A percentile compares a stretch with the other conserved stretches of the same genome.
Evolutionary conservation across 2,329 filamentous ascomycete species (phyloP).

Genomic region (Penicillium sp.): DNA sequence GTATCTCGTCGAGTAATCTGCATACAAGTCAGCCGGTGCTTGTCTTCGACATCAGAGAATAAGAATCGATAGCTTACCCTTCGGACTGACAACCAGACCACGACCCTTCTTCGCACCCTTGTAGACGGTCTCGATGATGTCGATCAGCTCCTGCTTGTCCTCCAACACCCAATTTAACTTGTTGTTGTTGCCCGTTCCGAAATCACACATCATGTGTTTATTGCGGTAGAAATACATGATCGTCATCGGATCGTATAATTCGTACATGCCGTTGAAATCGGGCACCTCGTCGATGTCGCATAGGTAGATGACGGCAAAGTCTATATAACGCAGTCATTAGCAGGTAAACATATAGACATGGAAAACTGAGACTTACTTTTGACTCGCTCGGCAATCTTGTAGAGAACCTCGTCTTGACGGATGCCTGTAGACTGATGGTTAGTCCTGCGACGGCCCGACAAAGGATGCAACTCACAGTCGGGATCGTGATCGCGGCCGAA

Average conservation of each 20-base stretch:
- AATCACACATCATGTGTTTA: constrained; percentile 91
- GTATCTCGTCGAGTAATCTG: constrained; percentile 63
- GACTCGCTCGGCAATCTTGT: constrained; percentile 86
- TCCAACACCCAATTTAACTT: constrained; percentile 95
- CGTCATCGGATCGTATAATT: constrained; percentile 81
- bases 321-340: constrained; percentile 16
- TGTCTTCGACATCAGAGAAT: background rate
- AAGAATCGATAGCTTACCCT: constrained; percentile 53
- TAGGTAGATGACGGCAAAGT: constrained; percentile 66
- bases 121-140: constrained; percentile 97
- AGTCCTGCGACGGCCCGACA: constrained; percentile 10
- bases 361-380: constrained; percentile 59
- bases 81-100: constrained; percentile 93
- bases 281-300: constrained; percentile 89
- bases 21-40: constrained; percentile 4
- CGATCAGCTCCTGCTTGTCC: constrained; percentile 97
- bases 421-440: constrained; percentile 46
- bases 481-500: constrained; percentile 84
- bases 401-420: constrained; percentile 87
- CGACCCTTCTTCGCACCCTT: constrained; percentile 97
- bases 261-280: constrained; percentile 95
- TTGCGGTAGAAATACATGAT: constrained; percentile 72
- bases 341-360: constrained; percentile 27
- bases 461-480: constrained; percentile 50
- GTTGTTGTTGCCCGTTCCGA: constrained; percentile 97